Conservation (phyloP, 1,284 basidiomycete species). For the Polyporus tsugae region DNA sequence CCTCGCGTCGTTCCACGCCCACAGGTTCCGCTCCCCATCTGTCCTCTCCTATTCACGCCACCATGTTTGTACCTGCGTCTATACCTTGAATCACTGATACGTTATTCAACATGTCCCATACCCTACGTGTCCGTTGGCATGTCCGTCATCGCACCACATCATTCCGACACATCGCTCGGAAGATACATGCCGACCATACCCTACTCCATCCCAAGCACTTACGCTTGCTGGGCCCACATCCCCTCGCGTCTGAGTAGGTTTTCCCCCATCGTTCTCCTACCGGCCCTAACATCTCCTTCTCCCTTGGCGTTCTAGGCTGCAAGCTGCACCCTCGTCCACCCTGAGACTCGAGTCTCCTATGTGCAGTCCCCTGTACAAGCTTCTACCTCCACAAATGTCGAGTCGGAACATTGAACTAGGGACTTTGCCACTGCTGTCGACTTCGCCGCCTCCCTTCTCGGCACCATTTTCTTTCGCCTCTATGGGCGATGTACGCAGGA, state of each 20-base stretch:
- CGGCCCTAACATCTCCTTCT: neutral
- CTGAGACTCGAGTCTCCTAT: no score
- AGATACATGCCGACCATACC: neutral
- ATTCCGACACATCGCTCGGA: neutral
- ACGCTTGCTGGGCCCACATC: neutral
- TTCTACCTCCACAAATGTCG: no score
- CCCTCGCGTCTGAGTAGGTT: neutral
- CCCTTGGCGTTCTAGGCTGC: neutral
- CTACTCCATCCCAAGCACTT: neutral
- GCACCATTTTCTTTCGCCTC: no score
- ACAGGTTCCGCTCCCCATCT: neutral
- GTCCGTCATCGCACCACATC: neutral
- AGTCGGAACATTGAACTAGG: no score
- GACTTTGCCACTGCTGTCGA: no score
- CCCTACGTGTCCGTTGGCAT: neutral
- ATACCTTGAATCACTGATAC: neutral
- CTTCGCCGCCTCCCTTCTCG: no score
- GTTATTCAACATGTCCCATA: neutral
- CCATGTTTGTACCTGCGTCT: neutral
- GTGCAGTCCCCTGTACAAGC: no score
- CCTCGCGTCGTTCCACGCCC: neutral
- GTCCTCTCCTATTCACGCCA: neutral
- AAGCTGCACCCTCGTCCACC: neutral
- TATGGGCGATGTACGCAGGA: no score
- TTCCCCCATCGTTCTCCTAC: neutral